Percentiles rank a stretch among this genome's conserved stretches.
These are phyloP conservation scores for Mycena rebaudengoi DNA, from an alignment of 768 basidiomycete species.

Conservation along the genomic window DNA sequence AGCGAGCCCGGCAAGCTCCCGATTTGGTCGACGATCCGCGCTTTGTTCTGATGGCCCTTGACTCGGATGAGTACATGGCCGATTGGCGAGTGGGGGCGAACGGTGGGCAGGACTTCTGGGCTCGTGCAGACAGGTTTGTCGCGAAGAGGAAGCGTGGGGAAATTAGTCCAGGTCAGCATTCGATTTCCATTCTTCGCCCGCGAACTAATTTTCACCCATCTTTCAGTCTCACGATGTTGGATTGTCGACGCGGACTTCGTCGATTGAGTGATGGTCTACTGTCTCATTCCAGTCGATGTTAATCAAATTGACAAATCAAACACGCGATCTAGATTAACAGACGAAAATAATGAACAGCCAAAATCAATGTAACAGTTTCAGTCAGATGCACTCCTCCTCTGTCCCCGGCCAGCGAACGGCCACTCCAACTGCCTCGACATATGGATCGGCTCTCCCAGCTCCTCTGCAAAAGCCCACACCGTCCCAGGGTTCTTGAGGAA, in stretches of 20 bases:
- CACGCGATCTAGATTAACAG: no score
- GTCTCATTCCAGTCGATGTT: no score
- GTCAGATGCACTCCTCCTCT: no score
- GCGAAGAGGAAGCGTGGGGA: not conserved
- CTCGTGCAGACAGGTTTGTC: not conserved
- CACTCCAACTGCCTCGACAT: constrained; percentile 1
- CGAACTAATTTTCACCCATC: no score
- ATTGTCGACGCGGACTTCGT: no score
- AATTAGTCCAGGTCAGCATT: constrained; percentile 6
- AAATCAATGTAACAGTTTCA: no score
- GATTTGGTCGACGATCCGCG: not conserved
- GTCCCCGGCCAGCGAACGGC: not conserved
- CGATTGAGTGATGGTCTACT: no score
- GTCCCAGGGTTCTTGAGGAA: not conserved
- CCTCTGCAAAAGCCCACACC: not conserved
- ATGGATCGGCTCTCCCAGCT: not conserved
- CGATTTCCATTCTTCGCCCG: no score
- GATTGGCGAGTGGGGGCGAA: not conserved
- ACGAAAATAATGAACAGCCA: no score
- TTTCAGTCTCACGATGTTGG: no score
- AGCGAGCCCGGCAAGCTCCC: not conserved
- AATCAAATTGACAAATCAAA: no score
- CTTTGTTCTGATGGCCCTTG: not conserved
- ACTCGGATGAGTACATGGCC: not conserved
- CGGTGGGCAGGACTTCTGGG: not conserved